Evolutionary conservation across 2,329 filamentous ascomycete species (phyloP).

Genomic region (Claviceps sp.): DNA sequence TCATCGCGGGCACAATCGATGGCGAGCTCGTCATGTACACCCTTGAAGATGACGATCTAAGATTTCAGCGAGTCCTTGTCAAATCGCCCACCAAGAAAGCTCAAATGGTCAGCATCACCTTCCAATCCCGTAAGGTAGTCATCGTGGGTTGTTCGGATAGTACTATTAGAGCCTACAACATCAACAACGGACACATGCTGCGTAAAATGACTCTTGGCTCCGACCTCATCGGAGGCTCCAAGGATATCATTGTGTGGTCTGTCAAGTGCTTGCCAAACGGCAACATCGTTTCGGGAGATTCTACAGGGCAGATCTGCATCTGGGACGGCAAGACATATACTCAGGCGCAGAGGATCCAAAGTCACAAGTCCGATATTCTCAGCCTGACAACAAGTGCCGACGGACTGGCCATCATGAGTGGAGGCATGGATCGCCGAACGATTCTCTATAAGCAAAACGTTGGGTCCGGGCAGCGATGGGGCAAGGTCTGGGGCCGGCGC

Average conservation of each 20-base stretch:
- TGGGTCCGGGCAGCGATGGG: conserved; percentile 56
- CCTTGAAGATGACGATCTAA: conserved; percentile 70
- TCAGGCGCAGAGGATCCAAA: conserved; percentile 70
- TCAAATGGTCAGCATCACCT: conserved; percentile 81
- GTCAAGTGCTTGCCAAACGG: conserved; percentile 79
- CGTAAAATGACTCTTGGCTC: conserved; percentile 77
- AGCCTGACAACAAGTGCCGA: conserved; percentile 74
- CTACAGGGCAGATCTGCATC: conserved; percentile 81
- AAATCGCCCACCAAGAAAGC: conserved; percentile 71
- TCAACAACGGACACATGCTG: conserved; percentile 60
- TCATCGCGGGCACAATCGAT: conserved; percentile 82
- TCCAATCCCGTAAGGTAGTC: conserved; percentile 70
- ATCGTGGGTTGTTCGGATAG: conserved; percentile 94
- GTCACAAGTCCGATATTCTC: conserved; percentile 80
- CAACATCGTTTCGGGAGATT: conserved; percentile 89
- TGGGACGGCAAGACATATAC: conserved; percentile 92
- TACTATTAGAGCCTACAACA: conserved; percentile 83
- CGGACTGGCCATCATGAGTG: conserved; percentile 72
- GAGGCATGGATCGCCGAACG: conserved; percentile 82
- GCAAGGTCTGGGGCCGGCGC: conserved; percentile 69
- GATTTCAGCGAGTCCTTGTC: conserved; percentile 63
- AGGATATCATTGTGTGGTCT: conserved; percentile 84
- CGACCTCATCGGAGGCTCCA: conserved; percentile 61
- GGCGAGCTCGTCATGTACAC: conserved; percentile 80
- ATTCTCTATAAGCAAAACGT: conserved; percentile 62